Percentiles rank a stretch among this genome's conserved stretches.
phyloP scores from a whole-genome alignment of 228 moss, liverwort and hornwort species.

The Sphagnum fallax region DNA sequence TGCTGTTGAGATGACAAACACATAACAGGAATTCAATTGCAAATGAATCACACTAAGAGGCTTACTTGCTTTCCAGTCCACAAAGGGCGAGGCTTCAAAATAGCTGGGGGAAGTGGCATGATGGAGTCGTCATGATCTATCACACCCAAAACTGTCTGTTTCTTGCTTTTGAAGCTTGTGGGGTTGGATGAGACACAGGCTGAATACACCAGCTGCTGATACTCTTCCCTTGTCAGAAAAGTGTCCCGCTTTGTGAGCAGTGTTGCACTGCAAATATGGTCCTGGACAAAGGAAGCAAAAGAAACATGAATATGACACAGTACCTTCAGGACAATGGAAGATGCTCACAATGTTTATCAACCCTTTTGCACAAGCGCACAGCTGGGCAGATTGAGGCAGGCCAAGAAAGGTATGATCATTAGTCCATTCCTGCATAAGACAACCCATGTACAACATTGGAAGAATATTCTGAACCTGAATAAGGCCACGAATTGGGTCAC shows the following conservation, averaged over 20 bases:
- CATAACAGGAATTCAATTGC: no score
- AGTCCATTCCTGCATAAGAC: no score
- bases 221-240: slow-evolving; percentile 76
- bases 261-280: slow-evolving; percentile 86
- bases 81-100: slow-evolving; percentile 65
- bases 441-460: neutral
- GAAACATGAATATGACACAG: neutral
- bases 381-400: no score
- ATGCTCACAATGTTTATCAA: neutral
- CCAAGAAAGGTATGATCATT: no score
- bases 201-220: slow-evolving; percentile 91
- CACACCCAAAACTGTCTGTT: slow-evolving; percentile 44
- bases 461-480: slow-evolving; percentile 61
- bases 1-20: no score
- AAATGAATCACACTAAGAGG: neutral
- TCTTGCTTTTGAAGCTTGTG: slow-evolving; percentile 50
- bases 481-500: slow-evolving; percentile 97
- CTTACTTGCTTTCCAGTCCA: slow-evolving; percentile 98
- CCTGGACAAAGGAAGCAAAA: slow-evolving; percentile 32
- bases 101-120: slow-evolving; percentile 63
- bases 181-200: slow-evolving; percentile 71
- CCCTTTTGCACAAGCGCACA: no score
- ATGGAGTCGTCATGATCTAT: slow-evolving; percentile 65
- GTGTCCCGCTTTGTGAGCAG: slow-evolving; percentile 97
- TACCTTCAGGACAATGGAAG: neutral